Evolutionary conservation across 352 stramenopile genomes (phyloP), one percentile per base, ranked within the genome.

Genomic region (Phytopythium cucurbitacearum): DNA sequence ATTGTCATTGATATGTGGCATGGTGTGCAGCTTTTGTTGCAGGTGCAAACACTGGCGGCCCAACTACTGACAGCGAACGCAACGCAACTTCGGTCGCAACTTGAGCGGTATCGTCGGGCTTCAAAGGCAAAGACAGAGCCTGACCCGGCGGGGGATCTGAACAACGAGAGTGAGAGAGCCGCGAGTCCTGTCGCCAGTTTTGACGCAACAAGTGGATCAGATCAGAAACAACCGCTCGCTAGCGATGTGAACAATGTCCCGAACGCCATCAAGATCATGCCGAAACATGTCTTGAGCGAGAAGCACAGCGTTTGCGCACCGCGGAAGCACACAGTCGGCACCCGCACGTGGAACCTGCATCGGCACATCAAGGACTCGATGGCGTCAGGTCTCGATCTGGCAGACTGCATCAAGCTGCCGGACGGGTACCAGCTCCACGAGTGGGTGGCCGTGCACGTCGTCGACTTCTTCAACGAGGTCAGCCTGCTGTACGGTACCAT

Each of bases 381-480:
- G 62, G 73, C 76, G 16, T 60, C 52, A 11, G 75, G 76, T 0
- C 48, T 88, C 3, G 78, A 91, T 48, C 45, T 88, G 12, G 43
- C 54, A 36, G 80, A 91, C 34, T 83, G 73, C 37, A 77, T 91
- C 34, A 75, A 78, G 28, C 62, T 91, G 11, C 81, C 78, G 1
- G 76, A 89, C 2, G 79, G 77, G 0, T 89, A 72, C 48, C 52
- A 70, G 37, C 65, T 79, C 13, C 64, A 85, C 28, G 78, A 91
- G 47, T 91, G 81, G 81, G 65, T 91, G 48, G 69, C 76, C 2
- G 78, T 91, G 6, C 81, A 91, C 60, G 74, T 78, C 12, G 69
- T 97, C 34, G 91, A 98, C 69, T 97, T 97, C 50, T 98, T 94
- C 76, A 97, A 98, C 59, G 91, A 97, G 60, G 76, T 98, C 46